phyloP scores from a whole-genome alignment of 768 basidiomycete species.

The Leucosporidium scottii region DNA sequence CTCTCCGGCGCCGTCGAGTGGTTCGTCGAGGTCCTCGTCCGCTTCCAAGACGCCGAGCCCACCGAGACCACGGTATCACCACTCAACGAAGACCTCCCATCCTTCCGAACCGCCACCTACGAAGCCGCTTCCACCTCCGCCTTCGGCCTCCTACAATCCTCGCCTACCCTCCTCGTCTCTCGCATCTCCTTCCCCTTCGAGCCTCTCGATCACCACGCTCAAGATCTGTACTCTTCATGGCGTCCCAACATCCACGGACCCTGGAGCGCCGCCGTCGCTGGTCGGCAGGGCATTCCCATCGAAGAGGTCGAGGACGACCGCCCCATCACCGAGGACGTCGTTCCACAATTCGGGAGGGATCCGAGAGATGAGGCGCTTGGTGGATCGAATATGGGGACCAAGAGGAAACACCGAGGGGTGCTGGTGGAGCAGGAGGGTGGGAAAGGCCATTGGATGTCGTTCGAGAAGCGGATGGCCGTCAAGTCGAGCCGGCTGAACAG shows the following conservation, averaged over 20 bases:
- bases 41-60: background rate
- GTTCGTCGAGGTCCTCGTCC: constrained; percentile 4
- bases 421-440: constrained; percentile 1
- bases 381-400: background rate
- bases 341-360: constrained; percentile 1
- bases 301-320: background rate
- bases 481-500: background rate
- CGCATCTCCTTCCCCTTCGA: constrained; percentile 7
- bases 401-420: background rate
- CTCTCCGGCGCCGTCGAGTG: background rate
- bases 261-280: background rate
- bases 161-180: background rate
- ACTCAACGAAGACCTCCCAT: background rate
- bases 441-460: background rate
- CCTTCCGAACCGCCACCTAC: background rate
- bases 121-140: background rate
- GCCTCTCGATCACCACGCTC: background rate
- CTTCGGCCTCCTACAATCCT: background rate
- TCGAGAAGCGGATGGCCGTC: background rate
- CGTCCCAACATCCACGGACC: background rate
- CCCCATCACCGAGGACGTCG: background rate
- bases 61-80: background rate
- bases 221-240: constrained; percentile 7
- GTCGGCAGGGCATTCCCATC: background rate
- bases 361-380: constrained; percentile 5